Evolutionary conservation across 305 asterid genomes (phyloP).

Genomic region (Fraxinus baroniana): DNA sequence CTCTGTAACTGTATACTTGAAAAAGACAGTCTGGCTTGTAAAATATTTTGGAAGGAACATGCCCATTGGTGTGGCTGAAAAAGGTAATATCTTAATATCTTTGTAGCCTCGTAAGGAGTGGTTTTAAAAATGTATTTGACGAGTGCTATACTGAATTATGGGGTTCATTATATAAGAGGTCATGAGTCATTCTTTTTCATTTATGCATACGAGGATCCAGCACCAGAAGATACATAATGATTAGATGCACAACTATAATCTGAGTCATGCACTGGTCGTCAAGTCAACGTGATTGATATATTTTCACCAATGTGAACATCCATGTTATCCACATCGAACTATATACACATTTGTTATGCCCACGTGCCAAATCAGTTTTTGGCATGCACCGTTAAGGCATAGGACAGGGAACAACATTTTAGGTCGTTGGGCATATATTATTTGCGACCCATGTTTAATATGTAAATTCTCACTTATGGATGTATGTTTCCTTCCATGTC

Average conservation of each 20-base stretch:
- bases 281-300: slow-evolving; percentile 11
- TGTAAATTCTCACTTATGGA: background rate
- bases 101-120: background rate
- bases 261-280: slow-evolving; percentile 7
- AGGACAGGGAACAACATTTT: slow-evolving; percentile 3
- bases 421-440: slow-evolving; percentile 13
- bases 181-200: slow-evolving; percentile 2
- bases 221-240: slow-evolving; percentile 1
- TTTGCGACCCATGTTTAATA: slow-evolving; percentile 4
- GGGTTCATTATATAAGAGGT: slow-evolving; percentile 10
- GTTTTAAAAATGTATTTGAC: background rate
- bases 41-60: slow-evolving; percentile 1
- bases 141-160: background rate
- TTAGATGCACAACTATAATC: slow-evolving; percentile 7
- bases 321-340: slow-evolving; percentile 19
- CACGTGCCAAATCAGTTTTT: background rate
- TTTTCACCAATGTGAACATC: slow-evolving; percentile 13
- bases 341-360: slow-evolving; percentile 15
- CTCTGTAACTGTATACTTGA: background rate
- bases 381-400: slow-evolving; percentile 2
- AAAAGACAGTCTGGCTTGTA: background rate
- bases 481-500: background rate
- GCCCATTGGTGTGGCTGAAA: background rate
- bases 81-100: background rate
- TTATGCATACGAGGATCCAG: background rate